These are phyloP conservation scores for Corrigiola litoralis DNA, from an alignment of 179 eudicot genomes.

Conservation along the genomic window DNA sequence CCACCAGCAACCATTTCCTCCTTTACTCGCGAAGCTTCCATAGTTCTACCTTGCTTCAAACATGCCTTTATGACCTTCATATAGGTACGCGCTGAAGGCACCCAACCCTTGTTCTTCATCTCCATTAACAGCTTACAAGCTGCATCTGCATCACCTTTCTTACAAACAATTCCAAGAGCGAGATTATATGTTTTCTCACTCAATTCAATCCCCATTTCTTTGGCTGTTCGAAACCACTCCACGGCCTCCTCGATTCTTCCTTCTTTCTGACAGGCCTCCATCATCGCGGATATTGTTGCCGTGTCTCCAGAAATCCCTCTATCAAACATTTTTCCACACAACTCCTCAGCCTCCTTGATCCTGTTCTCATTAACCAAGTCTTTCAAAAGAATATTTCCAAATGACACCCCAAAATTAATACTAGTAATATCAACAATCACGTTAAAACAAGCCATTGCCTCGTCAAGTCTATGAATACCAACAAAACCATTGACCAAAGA, in stretches of 20 bases:
- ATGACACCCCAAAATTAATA: not conserved
- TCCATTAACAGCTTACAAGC: slow-evolving; percentile 48
- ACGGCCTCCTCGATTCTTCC: not conserved
- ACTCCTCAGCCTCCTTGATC: not conserved
- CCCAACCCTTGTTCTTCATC: slow-evolving; percentile 54
- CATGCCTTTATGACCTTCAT: slow-evolving; percentile 44
- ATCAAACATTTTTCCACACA: no score
- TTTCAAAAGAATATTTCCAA: not conserved
- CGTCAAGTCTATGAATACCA: not conserved
- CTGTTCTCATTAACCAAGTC: not conserved
- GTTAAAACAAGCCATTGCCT: not conserved
- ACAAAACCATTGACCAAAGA: not conserved
- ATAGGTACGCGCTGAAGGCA: slow-evolving; percentile 38
- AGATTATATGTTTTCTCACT: slow-evolving; percentile 21
- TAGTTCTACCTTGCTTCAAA: slow-evolving; percentile 46
- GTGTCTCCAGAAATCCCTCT: no score
- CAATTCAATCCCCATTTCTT: slow-evolving; percentile 33
- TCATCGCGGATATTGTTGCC: no score
- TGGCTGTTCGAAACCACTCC: slow-evolving; percentile 14
- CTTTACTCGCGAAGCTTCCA: slow-evolving; percentile 48
- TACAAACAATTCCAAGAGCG: not conserved
- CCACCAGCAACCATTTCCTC: slow-evolving; percentile 61
- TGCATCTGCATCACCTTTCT: slow-evolving; percentile 4
- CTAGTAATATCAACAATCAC: not conserved
- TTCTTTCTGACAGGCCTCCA: no score